Base-by-base conservation (phyloP, 2,329 filamentous ascomycete species). In the Verticillium zaregamsianum region DNA sequence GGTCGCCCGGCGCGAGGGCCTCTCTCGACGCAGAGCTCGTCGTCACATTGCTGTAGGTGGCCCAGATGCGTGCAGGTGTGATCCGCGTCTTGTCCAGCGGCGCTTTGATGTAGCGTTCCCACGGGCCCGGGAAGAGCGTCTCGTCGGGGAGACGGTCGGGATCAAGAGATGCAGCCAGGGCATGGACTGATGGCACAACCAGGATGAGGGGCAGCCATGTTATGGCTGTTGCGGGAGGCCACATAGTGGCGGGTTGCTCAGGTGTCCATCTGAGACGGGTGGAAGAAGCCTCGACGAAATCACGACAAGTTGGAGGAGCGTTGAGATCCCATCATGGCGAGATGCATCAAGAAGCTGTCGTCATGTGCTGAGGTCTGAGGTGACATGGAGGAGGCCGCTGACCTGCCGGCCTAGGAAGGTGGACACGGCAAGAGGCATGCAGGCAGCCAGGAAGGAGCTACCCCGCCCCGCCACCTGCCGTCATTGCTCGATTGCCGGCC, bases 71-170 rank as follows among this genome's bases (percentile, higher is more conserved):
- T 14, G 66, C 62, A 1, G 77, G 74, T 20, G 65, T 63, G 54
- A 78, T 75, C 57, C 70, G 66, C 3, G 70, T 68, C 64, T 77
- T 75, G 60, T 74, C 69, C 33, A 64, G 61, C 9, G 75, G 73
- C 2, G 76, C 75, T 52, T 72, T 71, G 57, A 77, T 76, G 58
- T 74, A 74, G 11, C 63, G 61, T 45, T 77, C 74, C 77, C 76
- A 78, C 2, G 74, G 73, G 4, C 76, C 77, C 32, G 73, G 74
- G 49, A 76, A 78, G 6, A 76, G 61, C 1, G 76, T 70, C 32
- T 69, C 57, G 14, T 62, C 61, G 2, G 73, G 74, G 15, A 76
- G 68, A n/a, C 64, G 54, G 11, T 65, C 65, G 45, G 66, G 65
- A 39, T 69, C 65, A 54, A 70, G 8, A 14, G 8, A 20, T 20